Base-by-base conservation (phyloP, 2,329 filamentous ascomycete genomes). In the Colletotrichum trifolii region DNA sequence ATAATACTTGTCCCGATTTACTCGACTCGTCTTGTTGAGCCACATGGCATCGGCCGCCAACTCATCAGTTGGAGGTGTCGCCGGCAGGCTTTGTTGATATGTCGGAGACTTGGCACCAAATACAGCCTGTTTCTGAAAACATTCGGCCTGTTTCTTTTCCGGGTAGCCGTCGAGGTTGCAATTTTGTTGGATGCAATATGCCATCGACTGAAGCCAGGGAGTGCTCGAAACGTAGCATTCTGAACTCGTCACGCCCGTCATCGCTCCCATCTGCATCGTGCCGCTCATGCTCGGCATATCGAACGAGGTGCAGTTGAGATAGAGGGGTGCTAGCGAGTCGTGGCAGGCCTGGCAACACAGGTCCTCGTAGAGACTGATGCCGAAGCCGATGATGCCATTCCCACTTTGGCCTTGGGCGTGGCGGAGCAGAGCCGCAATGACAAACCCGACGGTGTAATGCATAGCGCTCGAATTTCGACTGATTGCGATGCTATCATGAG, bases 101-200 rank as follows among this genome's bases (percentile, higher is more conserved):
- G 74, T 70, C 4, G 58, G 58, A 4, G 58, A 42, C 35, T 35
- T n/a, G 2, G 43, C 58, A 6, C 58, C 58, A 33, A 12, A 25
- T 11, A 60, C 50, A 1, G 50, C 58, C 15, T 60, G 58, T 11
- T 35, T 60, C 2, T 43, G 46, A 43, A 60, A 60, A 43, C 58
- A 60, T 43, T 55, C 8, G n/a, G 42, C 42, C 65, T 60, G 58
- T 6, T 60, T 60, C n/a, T 60, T 34, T 10, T 42, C 36, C 72
- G 2, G 68, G 61, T 38, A 67, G 67, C 66, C 70, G 4, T 55
- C 43, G 35, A 40, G 9, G 1, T 71, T 68, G 43, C 76, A 77
- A 54, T 76, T 73, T 8, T 70, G 74, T 52, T 73, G 66, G 52
- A 78, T 76, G 48, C 76, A 78, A 12, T 76, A 69, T 0, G 76